Conservation (phyloP, 78 protist species). For the Salpingoeca rosetta region DNA sequence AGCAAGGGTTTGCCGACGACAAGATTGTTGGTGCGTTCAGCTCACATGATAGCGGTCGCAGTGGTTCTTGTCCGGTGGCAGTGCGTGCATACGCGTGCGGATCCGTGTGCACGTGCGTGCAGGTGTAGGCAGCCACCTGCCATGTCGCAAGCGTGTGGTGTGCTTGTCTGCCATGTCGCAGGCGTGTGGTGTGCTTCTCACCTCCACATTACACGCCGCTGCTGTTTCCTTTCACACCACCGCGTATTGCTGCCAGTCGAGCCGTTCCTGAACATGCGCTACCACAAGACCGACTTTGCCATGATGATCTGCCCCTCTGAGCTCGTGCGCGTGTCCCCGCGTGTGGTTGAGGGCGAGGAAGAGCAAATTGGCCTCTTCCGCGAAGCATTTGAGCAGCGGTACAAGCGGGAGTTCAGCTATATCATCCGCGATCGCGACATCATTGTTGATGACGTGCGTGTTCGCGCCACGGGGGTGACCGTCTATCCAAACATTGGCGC, state of each 20-base stretch:
- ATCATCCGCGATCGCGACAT: constrained; percentile 41
- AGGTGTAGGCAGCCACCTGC: neutral
- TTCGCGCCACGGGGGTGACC: constrained; percentile 39
- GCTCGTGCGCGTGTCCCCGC: neutral
- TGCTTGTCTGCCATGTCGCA: too few species aligned
- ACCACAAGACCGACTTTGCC: constrained; percentile 47
- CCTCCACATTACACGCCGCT: too few species aligned
- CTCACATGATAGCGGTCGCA: neutral
- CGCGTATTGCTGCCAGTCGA: constrained; percentile 1
- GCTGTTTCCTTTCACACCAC: too few species aligned
- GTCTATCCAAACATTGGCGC: neutral
- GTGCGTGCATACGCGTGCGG: too few species aligned
- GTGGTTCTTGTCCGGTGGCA: neutral
- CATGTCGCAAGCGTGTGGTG: too few species aligned
- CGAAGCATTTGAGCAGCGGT: constrained; percentile 32
- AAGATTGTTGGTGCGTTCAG: neutral
- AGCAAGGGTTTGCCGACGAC: constrained; percentile 14
- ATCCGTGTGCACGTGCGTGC: too few species aligned
- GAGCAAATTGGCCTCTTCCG: too few species aligned
- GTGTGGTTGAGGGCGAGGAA: neutral
- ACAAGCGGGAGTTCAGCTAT: constrained; percentile 58
- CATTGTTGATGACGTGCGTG: constrained; percentile 79
- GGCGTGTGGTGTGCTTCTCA: too few species aligned
- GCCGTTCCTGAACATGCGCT: constrained; percentile 36
- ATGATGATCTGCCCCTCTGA: constrained; percentile 13